These are phyloP conservation scores for Crithidia expoeki DNA, from an alignment of 208 protist species.

Conservation along the genomic window DNA sequence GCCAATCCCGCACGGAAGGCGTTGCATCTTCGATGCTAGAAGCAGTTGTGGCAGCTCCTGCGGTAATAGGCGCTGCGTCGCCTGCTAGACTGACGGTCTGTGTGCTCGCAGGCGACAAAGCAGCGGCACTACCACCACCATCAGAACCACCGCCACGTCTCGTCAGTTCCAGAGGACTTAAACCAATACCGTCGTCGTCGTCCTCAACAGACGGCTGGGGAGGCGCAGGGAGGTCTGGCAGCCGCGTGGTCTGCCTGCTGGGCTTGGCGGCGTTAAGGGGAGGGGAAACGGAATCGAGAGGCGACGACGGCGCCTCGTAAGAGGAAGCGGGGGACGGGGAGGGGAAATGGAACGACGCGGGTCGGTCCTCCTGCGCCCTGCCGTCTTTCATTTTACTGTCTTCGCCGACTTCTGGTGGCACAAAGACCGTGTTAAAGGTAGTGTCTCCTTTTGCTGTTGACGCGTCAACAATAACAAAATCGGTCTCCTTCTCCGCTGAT, in stretches of 20 bases:
- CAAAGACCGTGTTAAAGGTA: background rate
- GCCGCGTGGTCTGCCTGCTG: slow-evolving; percentile 16
- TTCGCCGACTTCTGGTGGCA: background rate
- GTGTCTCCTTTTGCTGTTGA: too few relatives aligned
- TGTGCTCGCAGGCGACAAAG: background rate
- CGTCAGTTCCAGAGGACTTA: background rate
- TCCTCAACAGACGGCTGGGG: background rate
- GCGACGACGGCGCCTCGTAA: slow-evolving; percentile 3
- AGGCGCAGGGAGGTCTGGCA: slow-evolving; percentile 1
- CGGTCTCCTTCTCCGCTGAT: too few relatives aligned
- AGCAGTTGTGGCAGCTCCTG: too few relatives aligned
- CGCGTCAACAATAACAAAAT: too few relatives aligned
- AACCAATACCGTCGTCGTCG: background rate
- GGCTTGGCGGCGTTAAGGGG: too few relatives aligned
- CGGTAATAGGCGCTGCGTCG: background rate
- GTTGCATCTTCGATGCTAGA: background rate
- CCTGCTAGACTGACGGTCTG: background rate
- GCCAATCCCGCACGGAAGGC: slow-evolving; percentile 3
- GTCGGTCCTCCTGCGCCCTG: background rate
- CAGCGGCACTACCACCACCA: background rate
- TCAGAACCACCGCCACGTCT: background rate
- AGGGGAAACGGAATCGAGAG: too few relatives aligned
- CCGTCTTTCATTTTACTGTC: background rate
- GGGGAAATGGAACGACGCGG: background rate
- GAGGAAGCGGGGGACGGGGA: background rate